Base-by-base conservation (phyloP, 2,329 filamentous ascomycete species). In the Fusarium oligoseptatum region DNA sequence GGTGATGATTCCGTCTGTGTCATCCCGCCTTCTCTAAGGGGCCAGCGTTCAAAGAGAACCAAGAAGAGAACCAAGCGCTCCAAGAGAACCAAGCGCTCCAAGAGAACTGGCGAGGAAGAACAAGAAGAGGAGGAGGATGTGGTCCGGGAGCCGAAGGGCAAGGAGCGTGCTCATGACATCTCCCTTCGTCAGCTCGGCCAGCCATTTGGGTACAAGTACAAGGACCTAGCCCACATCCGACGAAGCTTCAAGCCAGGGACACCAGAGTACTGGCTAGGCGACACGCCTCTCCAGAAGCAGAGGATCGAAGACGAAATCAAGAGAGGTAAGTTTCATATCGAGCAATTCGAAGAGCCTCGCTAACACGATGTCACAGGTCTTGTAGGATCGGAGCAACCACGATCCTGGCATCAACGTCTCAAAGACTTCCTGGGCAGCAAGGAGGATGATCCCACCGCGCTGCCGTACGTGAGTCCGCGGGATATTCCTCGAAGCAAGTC, bases 271-370 rank as follows among this genome's bases (percentile, higher is more conserved):
- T 79, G 80, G 77, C 71, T 72, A 27, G 81, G 81, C 7, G 79
- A 81, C 45, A 82, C 81, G 11, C 76, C 75, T 41, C 57, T 75
- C 34, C 80, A 83, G 70, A 76, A 73, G 67, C 76, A 70, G 50
- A 65, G 60, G 11, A 34, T 83, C 15, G 79, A 82, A 60, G 37
- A 68, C 6, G 39, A 37, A 24, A 36, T 76, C n/a, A 67, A 72
- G 17, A 57, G 64, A 7, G 63, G 80, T 77, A 70, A 74, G 79
- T 67, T 34, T 61, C 14, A n/a, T 37, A 3, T 22, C 22, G 14
- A 43, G n/a, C 14, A 22, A 41, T 15, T 22, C 7, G 43, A 34
- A 10, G 10, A 29, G 11, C 7, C 20, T 36, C 34, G 41, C 55
- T 67, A 50, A 76, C 48, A 57, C 14, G 22, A 24, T 45, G n/a